phyloP scores from a whole-genome alignment of 1,284 basidiomycete genomes.

The Omphalotus olearius region DNA sequence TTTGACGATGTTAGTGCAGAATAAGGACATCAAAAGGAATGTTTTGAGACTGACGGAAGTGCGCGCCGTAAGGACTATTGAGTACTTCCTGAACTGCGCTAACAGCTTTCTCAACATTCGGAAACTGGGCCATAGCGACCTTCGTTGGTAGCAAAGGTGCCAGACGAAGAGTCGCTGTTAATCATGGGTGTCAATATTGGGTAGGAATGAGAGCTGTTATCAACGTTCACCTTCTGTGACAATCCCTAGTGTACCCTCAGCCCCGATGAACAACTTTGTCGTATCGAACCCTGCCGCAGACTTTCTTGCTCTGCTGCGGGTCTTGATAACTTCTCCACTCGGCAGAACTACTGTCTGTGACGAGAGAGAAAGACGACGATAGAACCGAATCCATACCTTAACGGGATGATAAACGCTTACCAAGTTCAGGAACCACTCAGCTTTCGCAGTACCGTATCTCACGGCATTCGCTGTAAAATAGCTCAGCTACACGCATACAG shows the following conservation, averaged over 20 bases:
- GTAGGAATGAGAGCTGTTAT: background rate
- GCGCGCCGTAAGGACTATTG: constrained; percentile 55
- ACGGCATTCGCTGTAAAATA: constrained; percentile 65
- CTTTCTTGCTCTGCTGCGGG: constrained; percentile 67
- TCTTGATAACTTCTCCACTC: constrained; percentile 78
- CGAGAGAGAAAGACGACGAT: background rate
- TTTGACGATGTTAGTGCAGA: constrained; percentile 8
- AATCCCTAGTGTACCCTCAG: constrained; percentile 80
- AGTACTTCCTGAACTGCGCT: constrained; percentile 77
- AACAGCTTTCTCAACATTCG: constrained; percentile 59
- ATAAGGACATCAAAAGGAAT: constrained; percentile 18
- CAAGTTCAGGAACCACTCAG: constrained; percentile 69
- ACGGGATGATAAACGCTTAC: constrained; percentile 25
- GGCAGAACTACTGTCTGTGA: constrained; percentile 72
- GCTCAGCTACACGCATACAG: constrained; percentile 1
- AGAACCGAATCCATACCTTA: background rate
- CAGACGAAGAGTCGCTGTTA: constrained; percentile 70
- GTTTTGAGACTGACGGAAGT: constrained; percentile 42
- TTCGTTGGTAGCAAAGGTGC: constrained; percentile 73
- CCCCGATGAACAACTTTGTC: constrained; percentile 79
- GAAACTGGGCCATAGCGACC: constrained; percentile 71
- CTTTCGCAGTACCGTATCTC: constrained; percentile 74
- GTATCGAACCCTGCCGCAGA: constrained; percentile 76
- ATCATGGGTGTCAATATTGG: background rate
- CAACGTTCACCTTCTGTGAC: constrained; percentile 61